Conservation (phyloP, 805 yeast genomes). For the Suhomyces sp. region DNA sequence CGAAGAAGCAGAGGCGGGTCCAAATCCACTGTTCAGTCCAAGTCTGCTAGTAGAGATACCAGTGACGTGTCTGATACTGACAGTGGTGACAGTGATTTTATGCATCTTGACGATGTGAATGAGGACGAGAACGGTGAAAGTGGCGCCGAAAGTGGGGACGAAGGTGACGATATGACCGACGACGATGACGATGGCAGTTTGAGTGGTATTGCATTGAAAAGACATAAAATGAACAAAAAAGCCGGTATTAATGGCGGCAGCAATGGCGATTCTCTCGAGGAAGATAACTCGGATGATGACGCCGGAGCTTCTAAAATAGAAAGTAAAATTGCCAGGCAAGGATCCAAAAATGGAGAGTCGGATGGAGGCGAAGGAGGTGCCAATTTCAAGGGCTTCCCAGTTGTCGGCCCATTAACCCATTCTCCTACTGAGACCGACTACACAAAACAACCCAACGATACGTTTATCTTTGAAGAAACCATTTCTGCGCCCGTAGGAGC, state of each 20-base stretch:
- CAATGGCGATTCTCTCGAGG: neutral
- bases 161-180: conserved; percentile 21
- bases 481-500: conserved; percentile 76
- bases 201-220: conserved; percentile 4
- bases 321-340: neutral
- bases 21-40: conserved; percentile 6
- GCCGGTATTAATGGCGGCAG: conserved; percentile 6
- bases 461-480: conserved; percentile 50
- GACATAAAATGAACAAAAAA: conserved; percentile 9
- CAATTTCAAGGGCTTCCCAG: conserved; percentile 35
- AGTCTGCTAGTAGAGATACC: conserved; percentile 7
- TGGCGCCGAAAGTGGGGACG: conserved; percentile 9
- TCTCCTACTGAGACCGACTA: conserved; percentile 50
- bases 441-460: conserved; percentile 49
- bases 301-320: conserved; percentile 1
- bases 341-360: neutral
- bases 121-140: conserved; percentile 21
- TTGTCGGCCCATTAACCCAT: conserved; percentile 67
- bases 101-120: conserved; percentile 26
- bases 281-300: neutral
- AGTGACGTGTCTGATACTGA: conserved; percentile 15
- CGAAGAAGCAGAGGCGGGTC: conserved; percentile 8
- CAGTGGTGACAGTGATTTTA: conserved; percentile 9
- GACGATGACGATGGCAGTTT: conserved; percentile 15
- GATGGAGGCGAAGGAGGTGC: conserved; percentile 10